phyloP scores from a whole-genome alignment of 2,329 filamentous ascomycete genomes.

The Ascochyta fabae region DNA sequence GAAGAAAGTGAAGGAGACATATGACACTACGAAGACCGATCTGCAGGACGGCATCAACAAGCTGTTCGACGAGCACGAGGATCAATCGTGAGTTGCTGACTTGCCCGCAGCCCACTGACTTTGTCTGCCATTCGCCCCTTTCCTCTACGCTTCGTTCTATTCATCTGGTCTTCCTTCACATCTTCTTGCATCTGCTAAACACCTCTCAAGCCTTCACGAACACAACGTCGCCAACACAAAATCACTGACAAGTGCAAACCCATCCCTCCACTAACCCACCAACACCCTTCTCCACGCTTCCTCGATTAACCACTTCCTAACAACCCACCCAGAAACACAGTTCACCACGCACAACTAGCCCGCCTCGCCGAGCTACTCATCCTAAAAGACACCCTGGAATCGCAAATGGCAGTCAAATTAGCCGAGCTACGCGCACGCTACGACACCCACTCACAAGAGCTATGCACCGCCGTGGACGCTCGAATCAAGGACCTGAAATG shows the following conservation, averaged over 20 bases:
- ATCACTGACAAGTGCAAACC: background rate
- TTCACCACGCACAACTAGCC: constrained; percentile 31
- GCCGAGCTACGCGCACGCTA: constrained; percentile 25
- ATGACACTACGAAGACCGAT: constrained; percentile 17
- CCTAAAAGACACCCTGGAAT: constrained; percentile 35
- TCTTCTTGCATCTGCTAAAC: no score
- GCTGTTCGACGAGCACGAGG: constrained; percentile 35
- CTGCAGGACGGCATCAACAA: constrained; percentile 27
- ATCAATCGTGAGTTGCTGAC: constrained; percentile 34
- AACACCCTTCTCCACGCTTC: background rate
- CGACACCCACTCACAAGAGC: constrained; percentile 29
- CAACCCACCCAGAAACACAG: constrained; percentile 23
- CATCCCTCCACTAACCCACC: background rate
- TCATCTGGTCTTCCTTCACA: no score
- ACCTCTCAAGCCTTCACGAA: background rate
- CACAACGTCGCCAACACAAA: background rate
- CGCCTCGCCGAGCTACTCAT: constrained; percentile 32
- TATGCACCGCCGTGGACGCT: constrained; percentile 28
- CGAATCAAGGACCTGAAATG: constrained; percentile 32
- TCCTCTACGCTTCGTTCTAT: no score
- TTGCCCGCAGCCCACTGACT: background rate
- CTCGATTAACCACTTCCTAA: background rate
- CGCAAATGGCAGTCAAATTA: constrained; percentile 29
- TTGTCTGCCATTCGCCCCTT: background rate
- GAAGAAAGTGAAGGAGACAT: constrained; percentile 27